A percentile compares a stretch with the other conserved stretches of the same genome.
phyloP scores from a whole-genome alignment of 2,329 filamentous ascomycete genomes.

The Rhytidhysteron rufulum region DNA sequence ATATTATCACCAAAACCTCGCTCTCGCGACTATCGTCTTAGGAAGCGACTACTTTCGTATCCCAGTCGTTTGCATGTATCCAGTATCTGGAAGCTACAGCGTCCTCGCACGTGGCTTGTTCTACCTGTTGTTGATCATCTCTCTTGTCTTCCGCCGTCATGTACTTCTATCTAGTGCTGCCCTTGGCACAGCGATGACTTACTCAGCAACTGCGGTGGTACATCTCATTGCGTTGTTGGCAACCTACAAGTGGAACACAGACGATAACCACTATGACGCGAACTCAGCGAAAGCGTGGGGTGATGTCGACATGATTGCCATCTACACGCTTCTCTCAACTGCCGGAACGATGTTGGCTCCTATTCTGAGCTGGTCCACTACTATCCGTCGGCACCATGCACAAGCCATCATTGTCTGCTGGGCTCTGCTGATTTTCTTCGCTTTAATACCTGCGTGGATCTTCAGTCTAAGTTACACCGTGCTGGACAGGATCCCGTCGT shows the following conservation, averaged over 20 bases:
- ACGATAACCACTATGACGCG: not conserved
- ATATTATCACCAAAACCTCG: not conserved
- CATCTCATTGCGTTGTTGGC: slow-evolving; percentile 1
- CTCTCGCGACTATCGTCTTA: not conserved
- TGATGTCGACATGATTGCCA: not conserved
- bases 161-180: not conserved
- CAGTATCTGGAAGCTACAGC: not conserved
- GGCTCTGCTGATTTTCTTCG: slow-evolving; percentile 2
- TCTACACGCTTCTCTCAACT: not conserved
- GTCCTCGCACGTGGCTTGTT: not conserved
- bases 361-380: slow-evolving; percentile 1
- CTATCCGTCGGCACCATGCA: not conserved
- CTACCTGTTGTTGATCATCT: slow-evolving; percentile 2
- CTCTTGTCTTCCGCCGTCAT: slow-evolving; percentile 2
- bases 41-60: not conserved
- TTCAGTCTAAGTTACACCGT: not conserved
- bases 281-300: not conserved
- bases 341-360: slow-evolving; percentile 2
- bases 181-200: slow-evolving; percentile 2
- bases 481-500: not conserved
- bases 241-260: not conserved
- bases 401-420: slow-evolving; percentile 3
- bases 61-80: not conserved
- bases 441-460: not conserved
- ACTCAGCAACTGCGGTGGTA: slow-evolving; percentile 1